Evolutionary conservation across 2,329 filamentous ascomycete genomes (phyloP), one percentile per base, ranked within the genome.

Genomic region (Sclerotinia nivalis): DNA sequence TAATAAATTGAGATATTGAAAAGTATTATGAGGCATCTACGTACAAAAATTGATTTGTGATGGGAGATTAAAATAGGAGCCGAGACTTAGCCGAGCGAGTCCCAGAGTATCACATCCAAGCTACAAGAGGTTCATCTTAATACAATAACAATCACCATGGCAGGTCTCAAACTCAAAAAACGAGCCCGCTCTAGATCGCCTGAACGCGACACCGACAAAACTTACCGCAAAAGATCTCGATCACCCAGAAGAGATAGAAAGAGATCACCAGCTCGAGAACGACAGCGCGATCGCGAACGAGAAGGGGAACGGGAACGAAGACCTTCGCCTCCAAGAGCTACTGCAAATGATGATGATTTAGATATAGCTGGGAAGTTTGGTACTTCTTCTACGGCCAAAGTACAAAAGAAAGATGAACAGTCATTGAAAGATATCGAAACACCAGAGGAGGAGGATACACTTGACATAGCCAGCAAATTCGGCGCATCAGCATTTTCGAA

Each of bases 291-390:
- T 60, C 82, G 84, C 69, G 70, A 73, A 62, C 68, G 72, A 72
- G 64, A 67, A 25, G 74, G 73, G 25, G 71, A 80, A 69, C 80
- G 86, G 72, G 84, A 87, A 70, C 81, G 86, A 72, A 85, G 86
- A 66, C 88, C 88, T 71, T 77, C 82, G 60, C 82, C 76, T 66
- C 81, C 80, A 74, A 34, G 18, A 65, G 50, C 65, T 67, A 72
- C 72, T 13, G 72, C 74, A 12, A 72, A 77, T 37, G 77, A 77
- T 61, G 76, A 77, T 66, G 76, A 77, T 68, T 77, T 78, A 43
- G 76, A 76, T 28, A 71, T 77, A 31, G 75, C 75, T 62, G 76
- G 75, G n/a, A 78, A 78, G 70, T 78, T 79, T 55, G 76, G 76
- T 10, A 12, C 71, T 28, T 72, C 71, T 37, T 62, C 68, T 47